phyloP scores from a whole-genome alignment of 108 stramenopile genomes.

The Mayamaea pseudoterrestris region DNA sequence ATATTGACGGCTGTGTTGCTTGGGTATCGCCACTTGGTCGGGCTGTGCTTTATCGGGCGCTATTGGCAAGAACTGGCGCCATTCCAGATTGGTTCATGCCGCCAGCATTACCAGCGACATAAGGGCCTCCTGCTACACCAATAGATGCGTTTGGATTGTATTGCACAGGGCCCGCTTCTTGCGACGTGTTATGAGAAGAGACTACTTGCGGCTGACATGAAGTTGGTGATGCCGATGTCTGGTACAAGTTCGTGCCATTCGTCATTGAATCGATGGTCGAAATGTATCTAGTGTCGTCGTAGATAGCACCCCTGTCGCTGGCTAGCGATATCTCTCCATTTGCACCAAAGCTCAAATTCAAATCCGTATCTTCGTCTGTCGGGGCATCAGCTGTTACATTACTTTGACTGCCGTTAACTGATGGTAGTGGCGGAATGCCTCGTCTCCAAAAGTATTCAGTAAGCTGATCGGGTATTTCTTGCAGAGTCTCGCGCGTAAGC shows the following conservation, averaged over 20 bases:
- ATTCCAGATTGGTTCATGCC: neutral
- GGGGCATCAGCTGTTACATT: neutral
- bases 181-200: neutral
- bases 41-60: neutral
- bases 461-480: conserved; percentile 75
- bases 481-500: conserved; percentile 56
- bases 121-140: no score
- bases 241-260: neutral
- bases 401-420: conserved; percentile 6
- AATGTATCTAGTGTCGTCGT: conserved; percentile 7
- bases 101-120: no score
- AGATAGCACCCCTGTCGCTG: conserved; percentile 1
- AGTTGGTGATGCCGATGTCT: neutral
- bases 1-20: conserved; percentile 10
- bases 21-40: neutral
- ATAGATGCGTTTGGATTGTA: no score
- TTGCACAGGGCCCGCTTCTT: neutral
- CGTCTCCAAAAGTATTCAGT: conserved; percentile 45
- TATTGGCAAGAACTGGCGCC: neutral
- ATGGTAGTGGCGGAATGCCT: conserved; percentile 34
- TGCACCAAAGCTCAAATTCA: conserved; percentile 9
- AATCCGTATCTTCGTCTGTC: conserved; percentile 25
- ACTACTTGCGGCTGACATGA: neutral
- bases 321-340: conserved; percentile 9
- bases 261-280: neutral